Percentiles rank a stretch among this genome's conserved stretches.
phyloP scores from a whole-genome alignment of 1,284 basidiomycete species.

The Rhodotorula sp. region DNA sequence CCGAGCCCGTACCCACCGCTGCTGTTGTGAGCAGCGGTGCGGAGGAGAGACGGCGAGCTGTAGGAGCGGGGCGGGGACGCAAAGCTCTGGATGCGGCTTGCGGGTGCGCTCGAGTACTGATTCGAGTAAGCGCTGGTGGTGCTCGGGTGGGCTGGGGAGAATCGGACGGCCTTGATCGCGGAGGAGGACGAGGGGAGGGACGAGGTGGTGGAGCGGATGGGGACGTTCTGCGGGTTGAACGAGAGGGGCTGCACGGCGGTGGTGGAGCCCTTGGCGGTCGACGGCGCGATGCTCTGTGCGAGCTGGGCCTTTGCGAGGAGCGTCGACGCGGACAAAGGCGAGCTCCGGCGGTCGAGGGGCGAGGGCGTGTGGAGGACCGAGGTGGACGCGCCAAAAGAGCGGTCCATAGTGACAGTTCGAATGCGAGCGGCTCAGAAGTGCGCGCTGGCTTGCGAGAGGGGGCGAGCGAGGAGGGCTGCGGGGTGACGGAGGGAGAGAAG shows the following conservation, averaged over 20 bases:
- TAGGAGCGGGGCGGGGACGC: slow-evolving; percentile 18
- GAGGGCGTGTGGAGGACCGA: slow-evolving; percentile 34
- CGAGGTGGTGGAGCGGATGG: not conserved
- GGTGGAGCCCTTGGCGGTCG: not conserved
- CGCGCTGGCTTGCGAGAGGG: no score
- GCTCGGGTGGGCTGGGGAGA: slow-evolving; percentile 28
- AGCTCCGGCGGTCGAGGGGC: slow-evolving; percentile 13
- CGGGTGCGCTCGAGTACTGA: slow-evolving; percentile 20
- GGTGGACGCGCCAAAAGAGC: slow-evolving; percentile 23
- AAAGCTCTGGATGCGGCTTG: slow-evolving; percentile 26
- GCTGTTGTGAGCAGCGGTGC: slow-evolving; percentile 13
- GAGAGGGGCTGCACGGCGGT: slow-evolving; percentile 22
- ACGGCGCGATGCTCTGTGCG: slow-evolving; percentile 16
- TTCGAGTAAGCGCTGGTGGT: slow-evolving; percentile 34
- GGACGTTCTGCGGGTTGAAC: slow-evolving; percentile 11
- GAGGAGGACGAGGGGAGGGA: slow-evolving; percentile 2
- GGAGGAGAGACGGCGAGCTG: slow-evolving; percentile 19
- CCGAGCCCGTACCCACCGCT: not conserved
- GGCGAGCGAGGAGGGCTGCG: not conserved
- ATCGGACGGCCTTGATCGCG: slow-evolving; percentile 27
- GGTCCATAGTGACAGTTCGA: slow-evolving; percentile 18
- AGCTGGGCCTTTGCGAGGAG: slow-evolving; percentile 20
- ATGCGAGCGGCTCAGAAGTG: not conserved
- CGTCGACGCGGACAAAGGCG: slow-evolving; percentile 2
- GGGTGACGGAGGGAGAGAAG: not conserved